Evolutionary conservation across 1,284 basidiomycete genomes (phyloP).

Genomic region (Afroboletus lepidellus): DNA sequence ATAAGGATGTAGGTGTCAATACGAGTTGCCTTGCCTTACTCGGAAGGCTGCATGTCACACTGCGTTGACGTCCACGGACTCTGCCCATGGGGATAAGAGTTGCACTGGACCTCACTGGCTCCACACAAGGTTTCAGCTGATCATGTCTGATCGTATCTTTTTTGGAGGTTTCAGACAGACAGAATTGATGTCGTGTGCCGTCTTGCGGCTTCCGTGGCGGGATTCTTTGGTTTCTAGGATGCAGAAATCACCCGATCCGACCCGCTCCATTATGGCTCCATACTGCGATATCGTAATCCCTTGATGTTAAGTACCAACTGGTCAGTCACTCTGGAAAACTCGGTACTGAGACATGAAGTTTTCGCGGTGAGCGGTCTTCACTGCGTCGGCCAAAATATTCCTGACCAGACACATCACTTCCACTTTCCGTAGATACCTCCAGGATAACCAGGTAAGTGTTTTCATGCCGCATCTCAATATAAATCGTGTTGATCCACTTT

Average conservation of each 20-base stretch:
- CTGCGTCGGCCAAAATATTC: not conserved
- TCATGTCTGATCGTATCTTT: constrained; percentile 8
- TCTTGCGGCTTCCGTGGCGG: not conserved
- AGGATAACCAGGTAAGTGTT: constrained; percentile 61
- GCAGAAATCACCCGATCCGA: constrained; percentile 11
- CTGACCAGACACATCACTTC: constrained; percentile 6
- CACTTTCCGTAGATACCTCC: constrained; percentile 49
- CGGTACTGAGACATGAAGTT: constrained; percentile 47
- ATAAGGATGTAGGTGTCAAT: not conserved
- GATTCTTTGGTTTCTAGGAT: constrained; percentile 6
- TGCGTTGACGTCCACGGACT: not conserved
- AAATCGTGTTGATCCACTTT: constrained; percentile 1
- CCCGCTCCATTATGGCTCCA: constrained; percentile 9
- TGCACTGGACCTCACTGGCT: not conserved
- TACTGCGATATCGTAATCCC: not conserved
- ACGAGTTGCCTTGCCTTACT: not conserved
- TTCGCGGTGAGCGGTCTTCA: constrained; percentile 40
- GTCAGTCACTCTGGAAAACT: not conserved
- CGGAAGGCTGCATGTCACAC: not conserved
- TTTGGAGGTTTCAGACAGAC: constrained; percentile 17
- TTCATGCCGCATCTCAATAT: not conserved
- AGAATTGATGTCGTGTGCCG: constrained; percentile 1
- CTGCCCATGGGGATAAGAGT: not conserved
- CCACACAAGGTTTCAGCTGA: not conserved
- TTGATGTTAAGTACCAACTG: not conserved